Evolutionary conservation across 1,139 yeast genomes (phyloP).

Genomic region (Protomyces inundatus): DNA sequence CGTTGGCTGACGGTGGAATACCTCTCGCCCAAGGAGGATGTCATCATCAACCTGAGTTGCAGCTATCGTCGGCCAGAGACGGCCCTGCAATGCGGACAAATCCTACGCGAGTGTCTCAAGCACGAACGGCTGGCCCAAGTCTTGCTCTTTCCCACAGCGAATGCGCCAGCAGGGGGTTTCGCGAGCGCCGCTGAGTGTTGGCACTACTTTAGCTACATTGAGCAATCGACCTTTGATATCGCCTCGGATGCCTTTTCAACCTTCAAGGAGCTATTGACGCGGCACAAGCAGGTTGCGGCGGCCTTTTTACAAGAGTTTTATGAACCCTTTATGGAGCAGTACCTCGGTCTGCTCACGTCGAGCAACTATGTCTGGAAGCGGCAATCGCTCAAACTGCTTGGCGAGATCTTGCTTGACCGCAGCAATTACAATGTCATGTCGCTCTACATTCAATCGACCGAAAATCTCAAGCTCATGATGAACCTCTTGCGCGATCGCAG

Average conservation of each 20-base stretch:
- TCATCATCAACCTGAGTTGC: slow-evolving; percentile 56
- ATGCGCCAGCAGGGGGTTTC: not conserved
- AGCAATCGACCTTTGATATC: slow-evolving; percentile 72
- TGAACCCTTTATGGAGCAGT: slow-evolving; percentile 25
- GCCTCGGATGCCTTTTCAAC: slow-evolving; percentile 87
- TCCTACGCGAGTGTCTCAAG: slow-evolving; percentile 78
- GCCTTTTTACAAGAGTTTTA: slow-evolving; percentile 53
- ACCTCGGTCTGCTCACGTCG: slow-evolving; percentile 48
- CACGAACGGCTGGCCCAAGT: slow-evolving; percentile 64
- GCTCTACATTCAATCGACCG: slow-evolving; percentile 71
- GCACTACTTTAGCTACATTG: slow-evolving; percentile 76
- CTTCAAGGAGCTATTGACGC: slow-evolving; percentile 48
- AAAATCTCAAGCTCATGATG: slow-evolving; percentile 81
- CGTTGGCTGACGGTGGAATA: slow-evolving; percentile 86
- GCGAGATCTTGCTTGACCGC: slow-evolving; percentile 68
- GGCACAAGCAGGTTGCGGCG: slow-evolving; percentile 62
- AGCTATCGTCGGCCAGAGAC: slow-evolving; percentile 56
- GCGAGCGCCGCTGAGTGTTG: slow-evolving; percentile 46
- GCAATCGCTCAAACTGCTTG: slow-evolving; percentile 74
- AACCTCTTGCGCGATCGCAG: slow-evolving; percentile 79
- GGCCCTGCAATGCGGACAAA: slow-evolving; percentile 70
- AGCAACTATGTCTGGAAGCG: slow-evolving; percentile 86
- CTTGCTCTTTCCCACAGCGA: slow-evolving; percentile 43
- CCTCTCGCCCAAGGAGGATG: slow-evolving; percentile 60
- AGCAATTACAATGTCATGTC: slow-evolving; percentile 69